phyloP scores from a whole-genome alignment of 2,329 filamentous ascomycete species.

The Fusarium sp. region DNA sequence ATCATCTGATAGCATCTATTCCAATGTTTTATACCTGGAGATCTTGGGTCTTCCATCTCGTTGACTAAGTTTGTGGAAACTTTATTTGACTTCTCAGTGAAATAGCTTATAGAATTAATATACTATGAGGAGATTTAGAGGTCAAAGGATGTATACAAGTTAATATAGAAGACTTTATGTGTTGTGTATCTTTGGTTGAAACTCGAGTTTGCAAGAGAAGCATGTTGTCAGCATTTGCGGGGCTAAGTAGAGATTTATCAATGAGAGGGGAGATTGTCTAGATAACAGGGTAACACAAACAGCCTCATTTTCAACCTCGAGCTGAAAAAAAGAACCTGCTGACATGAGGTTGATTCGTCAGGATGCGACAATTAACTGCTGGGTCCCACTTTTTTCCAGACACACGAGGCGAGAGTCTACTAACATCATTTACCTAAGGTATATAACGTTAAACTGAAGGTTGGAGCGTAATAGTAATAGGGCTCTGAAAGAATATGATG shows the following conservation, averaged over 20 bases:
- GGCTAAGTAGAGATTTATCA: not conserved
- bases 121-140: too few relatives aligned
- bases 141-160: too few relatives aligned
- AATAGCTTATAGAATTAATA: too few relatives aligned
- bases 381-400: accelerated
- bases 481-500: too few relatives aligned
- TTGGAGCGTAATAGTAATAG: too few relatives aligned
- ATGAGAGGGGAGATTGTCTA: not conserved
- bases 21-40: not conserved
- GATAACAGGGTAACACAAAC: not conserved
- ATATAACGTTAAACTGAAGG: too few relatives aligned
- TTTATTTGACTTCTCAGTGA: not conserved
- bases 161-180: too few relatives aligned
- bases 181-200: accelerated
- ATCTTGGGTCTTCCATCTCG: not conserved
- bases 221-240: not conserved
- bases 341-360: not conserved
- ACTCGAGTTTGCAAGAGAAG: not conserved
- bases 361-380: not conserved
- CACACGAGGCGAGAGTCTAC: not conserved
- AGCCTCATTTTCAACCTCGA: not conserved
- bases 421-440: too few relatives aligned
- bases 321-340: not conserved
- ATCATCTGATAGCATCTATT: accelerated
- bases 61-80: too few relatives aligned